A percentile compares a stretch with the other conserved stretches of the same genome.
phyloP scores from a whole-genome alignment of 2,329 filamentous ascomycete species.

The Tympanopsis confertula region DNA sequence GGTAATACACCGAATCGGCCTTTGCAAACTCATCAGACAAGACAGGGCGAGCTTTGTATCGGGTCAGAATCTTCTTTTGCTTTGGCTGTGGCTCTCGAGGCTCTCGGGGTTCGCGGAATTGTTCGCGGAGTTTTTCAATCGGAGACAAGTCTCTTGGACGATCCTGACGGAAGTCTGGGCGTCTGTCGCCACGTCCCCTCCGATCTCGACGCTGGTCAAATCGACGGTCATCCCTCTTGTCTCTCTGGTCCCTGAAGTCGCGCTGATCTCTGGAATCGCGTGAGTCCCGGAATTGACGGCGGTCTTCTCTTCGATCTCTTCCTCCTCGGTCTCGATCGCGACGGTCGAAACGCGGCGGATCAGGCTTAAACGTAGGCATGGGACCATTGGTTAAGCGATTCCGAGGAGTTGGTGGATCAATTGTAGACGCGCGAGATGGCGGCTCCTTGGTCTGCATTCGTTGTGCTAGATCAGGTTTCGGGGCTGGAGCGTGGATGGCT shows the following conservation, averaged over 20 bases:
- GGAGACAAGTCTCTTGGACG: constrained; percentile 43
- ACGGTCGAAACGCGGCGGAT: constrained; percentile 12
- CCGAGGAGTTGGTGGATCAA: constrained; percentile 48
- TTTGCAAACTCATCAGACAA: constrained; percentile 61
- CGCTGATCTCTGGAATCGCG: neutral
- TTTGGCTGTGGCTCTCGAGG: constrained; percentile 26
- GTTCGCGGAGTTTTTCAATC: too few relatives aligned
- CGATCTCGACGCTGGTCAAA: neutral
- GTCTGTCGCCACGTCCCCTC: constrained; percentile 2
- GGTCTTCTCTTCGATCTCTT: neutral
- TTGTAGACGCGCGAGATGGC: neutral
- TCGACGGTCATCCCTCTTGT: neutral
- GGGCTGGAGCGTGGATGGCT: constrained; percentile 28
- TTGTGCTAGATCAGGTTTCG: neutral
- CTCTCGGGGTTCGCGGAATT: too few relatives aligned
- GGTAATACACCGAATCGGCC: constrained; percentile 84
- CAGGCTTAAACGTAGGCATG: constrained; percentile 49
- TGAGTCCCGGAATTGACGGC: too few relatives aligned
- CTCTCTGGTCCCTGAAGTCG: neutral
- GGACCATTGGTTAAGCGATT: constrained; percentile 56
- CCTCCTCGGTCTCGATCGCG: neutral
- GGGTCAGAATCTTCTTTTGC: constrained; percentile 52
- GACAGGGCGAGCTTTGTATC: constrained; percentile 59
- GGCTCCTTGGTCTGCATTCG: neutral
- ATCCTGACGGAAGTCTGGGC: constrained; percentile 15